Percentiles rank a stretch among this genome's conserved stretches.
phyloP scores from a whole-genome alignment of 352 stramenopile genomes.

The Globisporangium apiculatum region DNA sequence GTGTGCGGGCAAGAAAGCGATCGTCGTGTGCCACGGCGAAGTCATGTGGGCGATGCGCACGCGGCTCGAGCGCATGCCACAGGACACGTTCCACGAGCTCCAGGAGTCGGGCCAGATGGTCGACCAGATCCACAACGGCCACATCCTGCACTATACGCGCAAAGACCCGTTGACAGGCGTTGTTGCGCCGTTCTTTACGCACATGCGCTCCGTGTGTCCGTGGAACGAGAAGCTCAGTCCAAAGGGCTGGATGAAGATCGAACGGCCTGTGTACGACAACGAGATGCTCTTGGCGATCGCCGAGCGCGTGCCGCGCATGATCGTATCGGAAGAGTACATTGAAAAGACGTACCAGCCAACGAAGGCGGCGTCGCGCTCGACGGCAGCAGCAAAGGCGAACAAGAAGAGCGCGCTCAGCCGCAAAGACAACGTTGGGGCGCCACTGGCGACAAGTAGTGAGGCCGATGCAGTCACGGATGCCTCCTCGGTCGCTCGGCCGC shows the following conservation, averaged over 20 bases:
- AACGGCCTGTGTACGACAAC: constrained; percentile 86
- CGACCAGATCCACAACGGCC: constrained; percentile 87
- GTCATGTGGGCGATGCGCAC: constrained; percentile 89
- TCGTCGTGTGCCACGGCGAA: constrained; percentile 85
- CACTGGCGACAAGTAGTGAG: no score
- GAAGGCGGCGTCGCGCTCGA: constrained; percentile 3
- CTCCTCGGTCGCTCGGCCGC: constrained; percentile 21
- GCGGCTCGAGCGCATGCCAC: constrained; percentile 81
- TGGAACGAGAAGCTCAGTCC: constrained; percentile 88
- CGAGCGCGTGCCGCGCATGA: constrained; percentile 81
- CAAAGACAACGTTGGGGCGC: background rate
- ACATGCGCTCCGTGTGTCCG: constrained; percentile 85
- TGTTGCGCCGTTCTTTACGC: constrained; percentile 82
- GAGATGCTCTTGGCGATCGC: constrained; percentile 80
- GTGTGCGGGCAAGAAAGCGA: constrained; percentile 65
- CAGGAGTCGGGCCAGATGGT: constrained; percentile 81
- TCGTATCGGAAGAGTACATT: constrained; percentile 86
- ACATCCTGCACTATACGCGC: constrained; percentile 85
- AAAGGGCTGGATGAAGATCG: constrained; percentile 86
- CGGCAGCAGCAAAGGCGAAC: background rate
- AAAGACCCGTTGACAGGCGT: constrained; percentile 60
- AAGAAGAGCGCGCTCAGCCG: constrained; percentile 12
- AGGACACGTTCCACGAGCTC: constrained; percentile 83
- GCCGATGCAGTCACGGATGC: background rate
- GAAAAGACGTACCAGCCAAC: constrained; percentile 72